phyloP scores from a whole-genome alignment of 805 yeast species.

The Lipomyces orientalis region DNA sequence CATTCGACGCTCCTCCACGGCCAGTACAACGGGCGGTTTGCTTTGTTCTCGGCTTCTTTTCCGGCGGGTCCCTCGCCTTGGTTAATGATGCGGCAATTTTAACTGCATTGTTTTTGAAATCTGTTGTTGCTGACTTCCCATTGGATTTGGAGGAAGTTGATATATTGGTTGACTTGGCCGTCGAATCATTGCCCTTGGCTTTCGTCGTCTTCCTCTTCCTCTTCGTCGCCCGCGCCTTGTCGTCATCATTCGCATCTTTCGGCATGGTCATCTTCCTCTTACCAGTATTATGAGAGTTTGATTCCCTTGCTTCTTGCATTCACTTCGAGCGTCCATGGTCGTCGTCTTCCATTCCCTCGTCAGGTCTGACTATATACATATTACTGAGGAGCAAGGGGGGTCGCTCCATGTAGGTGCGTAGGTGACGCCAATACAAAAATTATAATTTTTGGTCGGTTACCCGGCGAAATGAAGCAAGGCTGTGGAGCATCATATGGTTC shows the following conservation, averaged over 20 bases:
- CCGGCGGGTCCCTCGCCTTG: neutral
- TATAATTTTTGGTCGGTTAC: no score
- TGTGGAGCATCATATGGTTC: no score
- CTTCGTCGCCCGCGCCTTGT: no score
- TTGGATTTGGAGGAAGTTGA: slow-evolving; percentile 1
- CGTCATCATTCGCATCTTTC: neutral
- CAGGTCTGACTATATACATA: no score
- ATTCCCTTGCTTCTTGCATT: neutral
- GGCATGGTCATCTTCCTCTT: slow-evolving; percentile 3
- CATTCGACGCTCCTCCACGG: slow-evolving; percentile 7
- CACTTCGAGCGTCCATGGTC: neutral
- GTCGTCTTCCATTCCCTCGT: neutral
- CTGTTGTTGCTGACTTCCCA: slow-evolving; percentile 4
- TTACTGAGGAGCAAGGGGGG: no score
- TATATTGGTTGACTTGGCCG: slow-evolving; percentile 3
- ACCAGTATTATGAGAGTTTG: neutral
- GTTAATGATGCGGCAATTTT: neutral
- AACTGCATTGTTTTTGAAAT: slow-evolving; percentile 1
- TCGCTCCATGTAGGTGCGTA: no score
- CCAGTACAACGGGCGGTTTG: slow-evolving; percentile 4
- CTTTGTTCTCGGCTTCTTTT: slow-evolving; percentile 3
- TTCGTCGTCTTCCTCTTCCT: neutral
- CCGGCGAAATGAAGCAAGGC: no score
- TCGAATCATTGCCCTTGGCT: slow-evolving; percentile 5
- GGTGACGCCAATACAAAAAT: no score